phyloP scores from a whole-genome alignment of 2,329 filamentous ascomycete genomes.

The Cercospora citrullina region DNA sequence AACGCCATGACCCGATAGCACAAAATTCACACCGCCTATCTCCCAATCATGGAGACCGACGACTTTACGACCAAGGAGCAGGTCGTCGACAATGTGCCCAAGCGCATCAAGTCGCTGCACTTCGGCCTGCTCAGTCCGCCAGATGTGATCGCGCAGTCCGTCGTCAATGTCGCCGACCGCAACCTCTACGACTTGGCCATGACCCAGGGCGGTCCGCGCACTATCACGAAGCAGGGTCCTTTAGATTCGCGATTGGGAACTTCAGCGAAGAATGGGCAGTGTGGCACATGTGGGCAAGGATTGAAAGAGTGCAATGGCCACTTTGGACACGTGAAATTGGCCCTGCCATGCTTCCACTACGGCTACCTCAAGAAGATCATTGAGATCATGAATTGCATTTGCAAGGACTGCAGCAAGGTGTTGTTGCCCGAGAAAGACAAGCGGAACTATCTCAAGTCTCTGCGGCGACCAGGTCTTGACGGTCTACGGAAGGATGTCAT shows the following conservation, averaged over 20 bases:
- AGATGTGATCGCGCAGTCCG: constrained; percentile 92
- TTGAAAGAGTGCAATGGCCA: constrained; percentile 88
- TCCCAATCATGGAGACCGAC: constrained; percentile 23
- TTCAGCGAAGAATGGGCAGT: constrained; percentile 77
- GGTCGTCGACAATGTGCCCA: constrained; percentile 83
- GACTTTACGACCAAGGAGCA: constrained; percentile 66
- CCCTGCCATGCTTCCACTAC: constrained; percentile 90
- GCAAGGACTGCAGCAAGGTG: constrained; percentile 86
- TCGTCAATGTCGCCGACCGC: constrained; percentile 90
- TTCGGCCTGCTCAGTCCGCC: constrained; percentile 87
- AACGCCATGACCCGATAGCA: constrained; percentile 23
- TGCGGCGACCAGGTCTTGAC: constrained; percentile 80
- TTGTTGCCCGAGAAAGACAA: constrained; percentile 79
- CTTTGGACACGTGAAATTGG: constrained; percentile 89
- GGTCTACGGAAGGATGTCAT: constrained; percentile 81
- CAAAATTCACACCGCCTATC: neutral
- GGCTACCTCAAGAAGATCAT: constrained; percentile 94
- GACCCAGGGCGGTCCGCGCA: constrained; percentile 56
- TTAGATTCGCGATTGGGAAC: constrained; percentile 87
- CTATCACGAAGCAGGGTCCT: constrained; percentile 77
- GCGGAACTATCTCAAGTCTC: constrained; percentile 72
- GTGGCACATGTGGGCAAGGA: constrained; percentile 78
- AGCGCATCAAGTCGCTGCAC: constrained; percentile 88
- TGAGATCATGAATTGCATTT: constrained; percentile 89
- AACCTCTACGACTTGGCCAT: constrained; percentile 83